Base-by-base conservation (phyloP, 352 stramenopile species). In the Bremia lactucae region DNA sequence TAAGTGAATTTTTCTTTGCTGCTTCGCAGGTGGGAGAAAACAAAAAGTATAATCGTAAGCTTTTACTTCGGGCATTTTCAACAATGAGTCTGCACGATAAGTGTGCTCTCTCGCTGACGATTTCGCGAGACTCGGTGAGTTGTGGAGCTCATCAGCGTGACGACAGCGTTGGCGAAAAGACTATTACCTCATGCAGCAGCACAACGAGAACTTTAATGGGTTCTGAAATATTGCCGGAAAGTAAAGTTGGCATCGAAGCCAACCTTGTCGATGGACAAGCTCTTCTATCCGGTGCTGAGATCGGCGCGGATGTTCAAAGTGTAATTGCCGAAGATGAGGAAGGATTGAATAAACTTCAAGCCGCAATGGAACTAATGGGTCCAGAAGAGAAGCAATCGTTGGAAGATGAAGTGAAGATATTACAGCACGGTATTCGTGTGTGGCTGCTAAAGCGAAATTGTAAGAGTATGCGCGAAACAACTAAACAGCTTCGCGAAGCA, bases 391-490 rank as follows among this genome's bases (percentile, higher is more conserved):
- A 67, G 15, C 59, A 87, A 34, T 87, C 72, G 6, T 57, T 96
- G 23, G 23, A 28, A 31, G 15, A 33, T 33, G 6, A 9, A 16
- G 14, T 25, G 35, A 40, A 29, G 35, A 28, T 40, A 29, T 18
- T 29, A 13, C 35, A 40, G 35, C 35, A 24, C 28, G 94, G 94
- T 35, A 78, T 95, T 14, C 73, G 80, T 0, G 68, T 68, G 6
- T 96, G 86, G 86, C 41, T 96, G 23, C 65, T 95, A 14, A 81
- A 83, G 15, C 75, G 83, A 19, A 95, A 93, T 49, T 95, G 83
- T 47, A 76, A 75, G 18, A 86, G 83, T 41, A 88, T 95, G 73
- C 73, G 82, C 14, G 82, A 94, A 38, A 83, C 84, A 15, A 91
- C 84, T 21, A 83, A 83, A 39, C 65, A 72, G 21, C 55, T 95